These are phyloP conservation scores for Hypoxylon trugodes DNA, from an alignment of 495 filamentous ascomycete genomes.

Conservation along the genomic window DNA sequence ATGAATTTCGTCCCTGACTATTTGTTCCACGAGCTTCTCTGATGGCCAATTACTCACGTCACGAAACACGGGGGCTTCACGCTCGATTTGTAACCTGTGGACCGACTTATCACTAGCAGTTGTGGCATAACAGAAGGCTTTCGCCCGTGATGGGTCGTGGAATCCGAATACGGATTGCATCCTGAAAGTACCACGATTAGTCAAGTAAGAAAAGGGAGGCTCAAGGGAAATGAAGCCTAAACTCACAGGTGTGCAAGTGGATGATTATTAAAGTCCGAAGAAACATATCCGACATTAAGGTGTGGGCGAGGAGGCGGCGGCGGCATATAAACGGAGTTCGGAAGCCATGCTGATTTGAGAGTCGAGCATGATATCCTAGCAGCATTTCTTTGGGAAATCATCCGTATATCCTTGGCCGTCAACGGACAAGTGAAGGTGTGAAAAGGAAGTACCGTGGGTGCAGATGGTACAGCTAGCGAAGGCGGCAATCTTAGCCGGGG, in stretches of 20 bases:
- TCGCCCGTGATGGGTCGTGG: conserved; percentile 75
- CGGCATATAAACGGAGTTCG: conserved; percentile 79
- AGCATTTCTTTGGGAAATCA: conserved; percentile 95
- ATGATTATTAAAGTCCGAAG: conserved; percentile 99
- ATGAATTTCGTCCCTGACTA: conserved; percentile 92
- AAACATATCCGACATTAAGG: conserved; percentile 93
- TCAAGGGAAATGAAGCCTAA: no score
- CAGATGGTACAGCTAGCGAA: conserved; percentile 80
- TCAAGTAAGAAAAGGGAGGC: background rate
- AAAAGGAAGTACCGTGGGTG: conserved; percentile 96
- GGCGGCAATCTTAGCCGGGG: conserved; percentile 78
- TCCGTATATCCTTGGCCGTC: conserved; percentile 90
- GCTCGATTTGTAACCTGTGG: conserved; percentile 93
- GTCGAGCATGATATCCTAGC: conserved; percentile 92
- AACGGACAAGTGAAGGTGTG: conserved; percentile 97
- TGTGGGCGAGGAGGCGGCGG: conserved; percentile 82
- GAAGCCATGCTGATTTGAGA: conserved; percentile 85
- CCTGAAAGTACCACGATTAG: conserved; percentile 38
- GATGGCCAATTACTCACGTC: conserved; percentile 89
- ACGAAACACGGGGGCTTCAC: conserved; percentile 89
- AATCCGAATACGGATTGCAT: conserved; percentile 99
- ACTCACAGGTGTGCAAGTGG: conserved; percentile 85
- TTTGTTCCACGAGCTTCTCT: conserved; percentile 86
- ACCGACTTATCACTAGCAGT: conserved; percentile 90
- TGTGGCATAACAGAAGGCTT: conserved; percentile 96